Conservation (phyloP, 768 basidiomycete genomes). For the Termitomyces sp. region DNA sequence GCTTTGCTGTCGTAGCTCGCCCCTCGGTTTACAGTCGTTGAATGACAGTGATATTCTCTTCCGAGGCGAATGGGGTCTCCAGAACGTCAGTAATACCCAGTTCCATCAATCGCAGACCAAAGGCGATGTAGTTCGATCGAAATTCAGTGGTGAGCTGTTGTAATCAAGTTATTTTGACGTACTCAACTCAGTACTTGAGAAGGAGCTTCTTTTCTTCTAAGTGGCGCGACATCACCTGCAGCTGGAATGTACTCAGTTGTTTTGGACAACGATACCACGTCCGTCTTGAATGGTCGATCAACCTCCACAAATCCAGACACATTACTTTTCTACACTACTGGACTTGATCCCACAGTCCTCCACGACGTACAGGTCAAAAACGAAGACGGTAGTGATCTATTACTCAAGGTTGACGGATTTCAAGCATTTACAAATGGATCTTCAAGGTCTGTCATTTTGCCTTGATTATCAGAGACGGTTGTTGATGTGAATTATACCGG, state of each 20-base stretch:
- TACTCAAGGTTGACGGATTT: slow-evolving; percentile 49
- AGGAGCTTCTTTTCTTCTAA: slow-evolving; percentile 65
- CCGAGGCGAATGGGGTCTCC: slow-evolving; percentile 54
- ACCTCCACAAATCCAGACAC: slow-evolving; percentile 51
- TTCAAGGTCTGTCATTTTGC: slow-evolving; percentile 17
- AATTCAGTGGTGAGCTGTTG: slow-evolving; percentile 47
- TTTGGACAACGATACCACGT: slow-evolving; percentile 40
- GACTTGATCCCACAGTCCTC: slow-evolving; percentile 45
- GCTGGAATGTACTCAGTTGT: slow-evolving; percentile 60
- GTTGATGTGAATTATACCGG: neutral
- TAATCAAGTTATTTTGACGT: neutral
- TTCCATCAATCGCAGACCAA: slow-evolving; percentile 31
- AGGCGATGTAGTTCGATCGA: slow-evolving; percentile 42
- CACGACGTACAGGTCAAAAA: slow-evolving; percentile 62
- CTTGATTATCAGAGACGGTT: neutral
- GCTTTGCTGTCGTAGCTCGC: neutral
- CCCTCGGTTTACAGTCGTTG: slow-evolving; percentile 28
- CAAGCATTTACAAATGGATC: slow-evolving; percentile 38
- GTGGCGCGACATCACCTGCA: slow-evolving; percentile 56
- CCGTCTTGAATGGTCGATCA: slow-evolving; percentile 47
- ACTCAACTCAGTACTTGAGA: slow-evolving; percentile 1
- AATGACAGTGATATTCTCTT: slow-evolving; percentile 49
- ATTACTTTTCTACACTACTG: slow-evolving; percentile 63
- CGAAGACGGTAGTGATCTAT: slow-evolving; percentile 49
- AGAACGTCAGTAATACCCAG: slow-evolving; percentile 18